A percentile compares a stretch with the other conserved stretches of the same genome.
phyloP scores from a whole-genome alignment of 768 basidiomycete species.

The Leccinum pellstonianum region DNA sequence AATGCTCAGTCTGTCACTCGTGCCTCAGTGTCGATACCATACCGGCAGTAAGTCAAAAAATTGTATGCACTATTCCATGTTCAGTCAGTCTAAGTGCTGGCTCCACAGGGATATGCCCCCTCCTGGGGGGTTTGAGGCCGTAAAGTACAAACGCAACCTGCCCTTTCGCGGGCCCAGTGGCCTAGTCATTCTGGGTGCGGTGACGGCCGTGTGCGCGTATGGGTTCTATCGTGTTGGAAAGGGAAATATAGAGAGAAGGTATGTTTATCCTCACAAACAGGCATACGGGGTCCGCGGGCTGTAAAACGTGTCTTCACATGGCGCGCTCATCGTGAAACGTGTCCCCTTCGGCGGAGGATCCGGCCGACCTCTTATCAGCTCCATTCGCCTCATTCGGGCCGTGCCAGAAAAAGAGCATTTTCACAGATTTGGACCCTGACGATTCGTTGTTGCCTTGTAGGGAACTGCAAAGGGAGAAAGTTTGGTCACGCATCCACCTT shows the following conservation, averaged over 20 bases:
- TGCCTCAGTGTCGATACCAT: conserved; percentile 26
- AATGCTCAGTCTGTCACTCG: not conserved
- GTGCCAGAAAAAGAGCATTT: conserved; percentile 39
- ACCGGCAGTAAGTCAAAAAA: conserved; percentile 28
- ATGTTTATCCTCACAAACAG: conserved; percentile 38
- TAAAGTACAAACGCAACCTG: conserved; percentile 96
- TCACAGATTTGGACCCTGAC: conserved; percentile 44
- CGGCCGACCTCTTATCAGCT: conserved; percentile 46
- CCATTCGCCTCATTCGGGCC: conserved; percentile 38
- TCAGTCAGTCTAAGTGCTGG: conserved; percentile 7
- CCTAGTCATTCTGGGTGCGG: conserved; percentile 80
- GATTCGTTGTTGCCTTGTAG: conserved; percentile 46
- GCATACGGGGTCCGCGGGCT: conserved; percentile 52
- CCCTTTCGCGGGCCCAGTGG: conserved; percentile 88
- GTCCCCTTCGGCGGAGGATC: conserved; percentile 50
- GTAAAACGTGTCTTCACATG: conserved; percentile 59
- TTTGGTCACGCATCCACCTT: conserved; percentile 94
- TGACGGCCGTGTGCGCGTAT: conserved; percentile 80
- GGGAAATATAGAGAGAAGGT: conserved; percentile 94
- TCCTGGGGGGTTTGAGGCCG: conserved; percentile 83
- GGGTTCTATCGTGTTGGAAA: conserved; percentile 90
- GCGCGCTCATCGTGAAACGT: conserved; percentile 72
- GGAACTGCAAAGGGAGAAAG: conserved; percentile 89
- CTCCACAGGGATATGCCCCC: conserved; percentile 90
- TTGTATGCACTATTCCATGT: conserved; percentile 6